phyloP scores from a whole-genome alignment of 805 yeast species.

The Wickerhamomyces ciferrii region DNA sequence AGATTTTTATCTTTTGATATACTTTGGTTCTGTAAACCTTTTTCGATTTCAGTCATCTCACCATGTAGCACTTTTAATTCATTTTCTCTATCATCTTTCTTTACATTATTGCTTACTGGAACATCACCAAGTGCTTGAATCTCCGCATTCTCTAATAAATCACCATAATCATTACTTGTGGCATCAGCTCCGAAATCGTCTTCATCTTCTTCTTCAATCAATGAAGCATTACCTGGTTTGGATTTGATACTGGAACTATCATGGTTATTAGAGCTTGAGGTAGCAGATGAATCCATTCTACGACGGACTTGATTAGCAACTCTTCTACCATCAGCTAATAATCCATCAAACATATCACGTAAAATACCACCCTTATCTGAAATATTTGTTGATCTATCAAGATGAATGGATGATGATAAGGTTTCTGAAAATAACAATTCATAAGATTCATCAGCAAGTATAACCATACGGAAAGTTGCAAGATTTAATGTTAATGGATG shows the following conservation, averaged over 20 bases:
- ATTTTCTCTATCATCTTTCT: conserved; percentile 10
- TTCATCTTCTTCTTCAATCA: conserved; percentile 34
- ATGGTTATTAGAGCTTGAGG: conserved; percentile 6
- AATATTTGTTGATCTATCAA: conserved; percentile 44
- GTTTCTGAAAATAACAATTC: conserved; percentile 77
- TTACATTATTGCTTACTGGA: conserved; percentile 12
- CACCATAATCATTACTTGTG: conserved; percentile 37
- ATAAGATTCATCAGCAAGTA: conserved; percentile 89
- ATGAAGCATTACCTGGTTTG: conserved; percentile 3
- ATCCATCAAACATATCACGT: conserved; percentile 85
- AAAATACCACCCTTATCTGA: conserved; percentile 50
- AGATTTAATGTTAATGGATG: conserved; percentile 70
- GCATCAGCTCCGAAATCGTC: conserved; percentile 41
- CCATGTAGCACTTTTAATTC: conserved; percentile 27
- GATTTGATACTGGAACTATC: conserved; percentile 7
- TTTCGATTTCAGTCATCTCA: conserved; percentile 9
- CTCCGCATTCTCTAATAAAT: conserved; percentile 44
- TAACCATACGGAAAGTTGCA: conserved; percentile 91
- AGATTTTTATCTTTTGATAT: conserved; percentile 20
- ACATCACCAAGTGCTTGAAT: conserved; percentile 33
- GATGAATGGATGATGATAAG: conserved; percentile 61
- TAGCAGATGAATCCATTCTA: conserved; percentile 73
- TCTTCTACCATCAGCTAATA: conserved; percentile 86
- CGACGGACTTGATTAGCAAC: conserved; percentile 87
- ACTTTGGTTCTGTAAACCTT: conserved; percentile 6